Evolutionary conservation across 225 moss, liverwort and hornwort species (phyloP), one percentile per base, ranked within the genome.

Genomic region (Neckera pumila): DNA sequence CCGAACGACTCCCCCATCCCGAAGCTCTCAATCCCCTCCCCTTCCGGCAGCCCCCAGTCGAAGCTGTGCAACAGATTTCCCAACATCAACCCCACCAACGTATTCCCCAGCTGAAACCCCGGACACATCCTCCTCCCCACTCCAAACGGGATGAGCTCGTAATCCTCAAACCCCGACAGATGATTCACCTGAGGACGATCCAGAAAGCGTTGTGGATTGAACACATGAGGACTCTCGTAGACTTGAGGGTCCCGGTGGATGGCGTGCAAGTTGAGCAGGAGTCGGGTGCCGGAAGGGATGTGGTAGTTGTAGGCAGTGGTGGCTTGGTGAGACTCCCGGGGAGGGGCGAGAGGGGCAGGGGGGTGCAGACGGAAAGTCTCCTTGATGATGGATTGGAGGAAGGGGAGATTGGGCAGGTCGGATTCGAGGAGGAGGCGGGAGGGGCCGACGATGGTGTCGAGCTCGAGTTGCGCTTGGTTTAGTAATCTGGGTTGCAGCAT

Each of bases 261-360:
- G 63, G 94, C 94, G 36, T 36, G 23, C 19, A 88, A 51, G 73
- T 92, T 90, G 21, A 95, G 87, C n/a, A 95, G 67, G 49, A 96
- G 87, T 16, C 93, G 88, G 2, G 95, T 94, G 47, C 95, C 92
- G 7, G 90, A 88, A 9, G 96, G 96, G 74, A 97, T 85, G 33
- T 87, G 57, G 75, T 92, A 95, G 14, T 90, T 92, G 42, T 31
- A 45, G 23, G 80, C 71, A 8, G 62, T n/a, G 10, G 88, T 87
- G 7, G 75, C 70, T 62, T 75, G 83, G 5, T 67, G 82, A 6
- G 93, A 93, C 38, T 94, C 92, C 42, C 90, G 87, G 7, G 94
- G 96, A 36, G 86, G 76, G 27, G 89, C 76, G 30, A 95, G 34
- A 4, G 89, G 92, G 7, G 91, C 84, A 14, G 92, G 92, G 1